Base-by-base conservation (phyloP, 768 basidiomycete genomes). In the Phanerodontia chrysosporium region DNA sequence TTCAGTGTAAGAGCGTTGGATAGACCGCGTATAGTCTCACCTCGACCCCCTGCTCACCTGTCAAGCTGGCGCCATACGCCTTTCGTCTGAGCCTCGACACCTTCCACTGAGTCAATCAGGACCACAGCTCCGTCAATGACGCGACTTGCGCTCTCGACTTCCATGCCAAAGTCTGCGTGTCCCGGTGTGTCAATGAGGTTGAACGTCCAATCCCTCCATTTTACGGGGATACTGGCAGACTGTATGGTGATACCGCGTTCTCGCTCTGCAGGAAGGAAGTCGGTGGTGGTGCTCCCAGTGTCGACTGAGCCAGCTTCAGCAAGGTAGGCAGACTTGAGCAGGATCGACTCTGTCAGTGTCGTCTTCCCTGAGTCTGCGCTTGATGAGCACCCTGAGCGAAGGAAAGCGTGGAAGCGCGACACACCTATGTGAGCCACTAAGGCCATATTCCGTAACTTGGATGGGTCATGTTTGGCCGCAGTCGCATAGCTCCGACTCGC, bases 101-200 rank as follows among this genome's bases (percentile, higher is more conserved):
- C 92, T 73, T 95, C 92, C 0, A 95, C 92, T 0, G 92, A 89
- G 72, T 95, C 92, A 45, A 95, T 83, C 30, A 95, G 73, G 29
- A 95, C 89, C 28, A 95, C 85, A 16, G 92, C 92, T 57, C 92
- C 93, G 62, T 95, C 92, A 3, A 94, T 84, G 16, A 95, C 88
- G 28, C 92, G 84, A 67, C 92, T 94, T 8, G 93, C 93, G 66
- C 92, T 90, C 73, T 95, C 93, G 27, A 95, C 93, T 67, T 95
- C 92, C 92, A 95, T 94, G n/a, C 92, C 92, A 73, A 95, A 95
- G 70, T 95, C 92, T 4, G 91, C 93, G 73, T 95, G 92, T 35
- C 92, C 92, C 16, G 92, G 92, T 2, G 92, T 95, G 66, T 95
- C 93, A 48, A 95, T 86, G 46, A 95, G 81, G 68, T 94, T 95